A percentile compares a stretch with the other conserved stretches of the same genome.
phyloP scores from a whole-genome alignment of 2,329 filamentous ascomycete genomes.

The Aureobasidium sp. region DNA sequence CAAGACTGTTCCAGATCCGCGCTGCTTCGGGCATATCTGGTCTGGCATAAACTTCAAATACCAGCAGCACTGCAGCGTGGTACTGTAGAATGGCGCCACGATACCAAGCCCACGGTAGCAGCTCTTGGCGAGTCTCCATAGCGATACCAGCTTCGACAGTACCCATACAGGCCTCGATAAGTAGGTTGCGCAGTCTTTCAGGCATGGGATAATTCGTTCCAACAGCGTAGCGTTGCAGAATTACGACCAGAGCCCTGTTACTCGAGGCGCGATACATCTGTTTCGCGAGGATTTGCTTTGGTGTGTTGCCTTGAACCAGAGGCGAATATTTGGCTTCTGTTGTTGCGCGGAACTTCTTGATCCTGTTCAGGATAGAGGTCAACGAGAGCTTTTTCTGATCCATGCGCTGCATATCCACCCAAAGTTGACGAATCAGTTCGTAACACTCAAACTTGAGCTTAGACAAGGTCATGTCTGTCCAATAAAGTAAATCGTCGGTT shows the following conservation, averaged over 20 bases:
- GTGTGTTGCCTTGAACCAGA: constrained; percentile 52
- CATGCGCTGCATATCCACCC: constrained; percentile 60
- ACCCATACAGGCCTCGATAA: constrained; percentile 54
- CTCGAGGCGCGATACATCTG: constrained; percentile 59
- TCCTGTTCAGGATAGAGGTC: constrained; percentile 58
- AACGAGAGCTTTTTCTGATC: constrained; percentile 56
- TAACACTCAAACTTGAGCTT: constrained; percentile 66
- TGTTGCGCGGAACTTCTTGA: constrained; percentile 59
- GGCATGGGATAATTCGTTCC: constrained; percentile 46
- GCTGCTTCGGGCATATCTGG: constrained; percentile 52
- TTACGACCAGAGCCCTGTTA: constrained; percentile 57
- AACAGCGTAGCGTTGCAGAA: constrained; percentile 61
- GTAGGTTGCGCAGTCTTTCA: constrained; percentile 55
- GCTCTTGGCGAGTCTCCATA: constrained; percentile 46
- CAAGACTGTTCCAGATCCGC: constrained; percentile 63
- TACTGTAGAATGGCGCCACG: constrained; percentile 64
- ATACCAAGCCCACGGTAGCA: constrained; percentile 64
- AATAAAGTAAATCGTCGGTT: constrained; percentile 45
- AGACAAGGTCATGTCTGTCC: constrained; percentile 62
- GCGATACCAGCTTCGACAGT: constrained; percentile 50
- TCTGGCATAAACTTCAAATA: constrained; percentile 58
- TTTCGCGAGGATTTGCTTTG: constrained; percentile 57
- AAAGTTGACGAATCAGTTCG: constrained; percentile 64
- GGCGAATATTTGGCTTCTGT: constrained; percentile 61
- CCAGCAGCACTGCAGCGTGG: constrained; percentile 61